phyloP scores from a whole-genome alignment of 176 grass and related monocot genomes.

The Cymbopogon citratus region DNA sequence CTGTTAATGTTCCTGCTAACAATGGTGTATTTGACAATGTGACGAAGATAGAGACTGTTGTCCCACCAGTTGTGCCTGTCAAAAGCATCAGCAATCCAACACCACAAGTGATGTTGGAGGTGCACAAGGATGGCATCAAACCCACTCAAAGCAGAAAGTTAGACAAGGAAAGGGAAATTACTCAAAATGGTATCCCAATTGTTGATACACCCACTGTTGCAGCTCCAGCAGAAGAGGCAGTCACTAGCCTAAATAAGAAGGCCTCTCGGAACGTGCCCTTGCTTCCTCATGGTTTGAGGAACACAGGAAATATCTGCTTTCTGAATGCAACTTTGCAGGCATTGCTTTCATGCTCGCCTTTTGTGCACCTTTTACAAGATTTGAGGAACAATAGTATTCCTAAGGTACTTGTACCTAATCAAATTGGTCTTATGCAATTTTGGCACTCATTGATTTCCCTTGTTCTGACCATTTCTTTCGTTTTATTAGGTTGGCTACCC shows the following conservation, averaged over 20 bases:
- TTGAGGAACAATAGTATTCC: too few relatives aligned
- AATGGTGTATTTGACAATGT: slow-evolving; percentile 27
- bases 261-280: slow-evolving; percentile 33
- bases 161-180: slow-evolving; percentile 34
- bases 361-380: slow-evolving; percentile 29
- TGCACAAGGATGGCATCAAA: not conserved
- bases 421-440: too few relatives aligned
- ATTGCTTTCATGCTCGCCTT: slow-evolving; percentile 75
- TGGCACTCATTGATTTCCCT: too few relatives aligned
- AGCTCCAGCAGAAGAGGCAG: slow-evolving; percentile 22
- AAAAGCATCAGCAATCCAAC: slow-evolving; percentile 11
- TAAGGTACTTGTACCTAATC: slow-evolving; percentile 8
- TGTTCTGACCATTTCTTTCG: slow-evolving; percentile 8
- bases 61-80: slow-evolving; percentile 5
- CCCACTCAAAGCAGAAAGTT: slow-evolving; percentile 17
- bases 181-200: slow-evolving; percentile 34
- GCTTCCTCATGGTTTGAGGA: slow-evolving; percentile 80
- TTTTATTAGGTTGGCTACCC: slow-evolving; percentile 71
- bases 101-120: not conserved
- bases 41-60: slow-evolving; percentile 19
- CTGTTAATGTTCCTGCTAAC: slow-evolving; percentile 19
- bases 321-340: slow-evolving; percentile 93
- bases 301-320: slow-evolving; percentile 94
- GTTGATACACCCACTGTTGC: slow-evolving; percentile 23
- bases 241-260: slow-evolving; percentile 37